These are phyloP conservation scores for Corchorus capsularis DNA, from an alignment of 345 rosid genomes.

Conservation along the genomic window DNA sequence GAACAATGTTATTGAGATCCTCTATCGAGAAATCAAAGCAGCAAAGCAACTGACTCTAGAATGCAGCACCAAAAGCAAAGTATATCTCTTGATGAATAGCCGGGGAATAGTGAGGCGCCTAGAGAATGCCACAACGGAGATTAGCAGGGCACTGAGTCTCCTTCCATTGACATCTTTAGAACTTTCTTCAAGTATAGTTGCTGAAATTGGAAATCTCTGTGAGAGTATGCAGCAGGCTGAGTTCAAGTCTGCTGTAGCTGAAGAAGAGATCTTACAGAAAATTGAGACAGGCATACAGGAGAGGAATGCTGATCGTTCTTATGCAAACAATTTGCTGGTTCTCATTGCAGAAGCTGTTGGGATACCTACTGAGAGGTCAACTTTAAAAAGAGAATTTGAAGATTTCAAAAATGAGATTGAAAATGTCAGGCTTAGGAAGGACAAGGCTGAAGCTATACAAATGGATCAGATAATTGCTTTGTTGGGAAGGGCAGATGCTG, in stretches of 20 bases:
- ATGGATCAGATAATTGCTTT: slow-evolving; percentile 78
- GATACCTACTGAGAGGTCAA: slow-evolving; percentile 49
- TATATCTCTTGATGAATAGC: slow-evolving; percentile 63
- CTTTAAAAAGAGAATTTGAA: slow-evolving; percentile 52
- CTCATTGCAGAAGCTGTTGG: slow-evolving; percentile 67
- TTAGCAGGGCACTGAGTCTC: slow-evolving; percentile 55
- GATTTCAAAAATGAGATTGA: slow-evolving; percentile 71
- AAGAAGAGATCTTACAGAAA: slow-evolving; percentile 63
- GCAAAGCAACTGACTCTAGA: slow-evolving; percentile 50
- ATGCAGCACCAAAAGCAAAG: slow-evolving; percentile 56
- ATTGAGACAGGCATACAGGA: slow-evolving; percentile 72
- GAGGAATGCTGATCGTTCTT: slow-evolving; percentile 57
- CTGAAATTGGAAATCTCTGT: slow-evolving; percentile 42
- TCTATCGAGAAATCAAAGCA: slow-evolving; percentile 49
- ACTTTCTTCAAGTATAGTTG: slow-evolving; percentile 46
- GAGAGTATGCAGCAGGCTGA: slow-evolving; percentile 56
- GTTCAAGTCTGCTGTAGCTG: slow-evolving; percentile 57
- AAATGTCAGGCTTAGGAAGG: slow-evolving; percentile 55
- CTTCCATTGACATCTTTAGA: slow-evolving; percentile 60
- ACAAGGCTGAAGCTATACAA: slow-evolving; percentile 72
- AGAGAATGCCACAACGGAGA: slow-evolving; percentile 41
- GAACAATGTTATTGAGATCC: slow-evolving; percentile 49
- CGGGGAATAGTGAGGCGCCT: slow-evolving; percentile 47
- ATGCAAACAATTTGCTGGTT: slow-evolving; percentile 57
- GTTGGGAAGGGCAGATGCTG: slow-evolving; percentile 68